Evolutionary conservation across 352 stramenopile species (phyloP).

Genomic region (Globisporangium middletonii): DNA sequence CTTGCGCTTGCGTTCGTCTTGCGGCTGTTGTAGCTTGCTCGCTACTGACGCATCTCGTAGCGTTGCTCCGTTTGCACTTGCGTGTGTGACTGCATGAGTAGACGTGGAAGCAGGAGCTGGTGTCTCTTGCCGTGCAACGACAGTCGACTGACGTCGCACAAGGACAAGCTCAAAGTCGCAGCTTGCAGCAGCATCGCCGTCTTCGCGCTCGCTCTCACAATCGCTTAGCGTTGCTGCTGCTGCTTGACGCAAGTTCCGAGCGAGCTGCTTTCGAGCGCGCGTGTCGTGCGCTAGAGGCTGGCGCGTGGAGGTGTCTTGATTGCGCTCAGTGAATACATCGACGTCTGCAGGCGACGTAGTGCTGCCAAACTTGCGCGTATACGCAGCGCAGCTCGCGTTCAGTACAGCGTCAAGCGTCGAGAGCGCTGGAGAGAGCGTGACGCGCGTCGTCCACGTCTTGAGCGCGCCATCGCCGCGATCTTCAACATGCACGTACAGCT

Average conservation of each 20-base stretch:
- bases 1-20: no score
- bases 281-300: conserved; percentile 4
- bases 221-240: neutral
- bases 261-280: conserved; percentile 4
- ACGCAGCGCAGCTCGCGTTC: conserved; percentile 25
- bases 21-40: neutral
- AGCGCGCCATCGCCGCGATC: neutral
- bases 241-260: neutral
- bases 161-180: conserved; percentile 39
- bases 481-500: conserved; percentile 73
- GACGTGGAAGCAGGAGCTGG: neutral
- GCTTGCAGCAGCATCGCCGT: neutral
- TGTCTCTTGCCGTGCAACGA: no score
- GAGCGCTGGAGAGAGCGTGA: conserved; percentile 26
- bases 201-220: neutral
- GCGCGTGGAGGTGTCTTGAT: conserved; percentile 17
- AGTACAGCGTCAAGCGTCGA: conserved; percentile 38
- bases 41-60: conserved; percentile 8
- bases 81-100: neutral
- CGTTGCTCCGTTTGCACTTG: neutral
- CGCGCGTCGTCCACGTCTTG: conserved; percentile 39
- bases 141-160: neutral
- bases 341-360: conserved; percentile 21
- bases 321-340: conserved; percentile 35
- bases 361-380: conserved; percentile 33